phyloP scores from a whole-genome alignment of 73 alveolate species.

The Diophrys appendiculata region DNA sequence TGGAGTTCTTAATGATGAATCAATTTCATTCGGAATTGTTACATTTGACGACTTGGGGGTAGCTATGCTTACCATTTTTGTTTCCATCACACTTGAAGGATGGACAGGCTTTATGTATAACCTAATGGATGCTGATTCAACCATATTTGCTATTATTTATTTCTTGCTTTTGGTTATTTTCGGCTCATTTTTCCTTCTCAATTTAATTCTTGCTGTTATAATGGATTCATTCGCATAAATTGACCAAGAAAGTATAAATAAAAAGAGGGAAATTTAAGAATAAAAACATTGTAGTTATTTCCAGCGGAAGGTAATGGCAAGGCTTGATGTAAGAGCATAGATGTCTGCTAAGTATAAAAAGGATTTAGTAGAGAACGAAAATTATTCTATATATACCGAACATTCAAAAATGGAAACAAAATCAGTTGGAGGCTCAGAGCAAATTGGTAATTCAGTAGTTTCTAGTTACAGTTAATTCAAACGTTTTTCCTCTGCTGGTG shows the following conservation, averaged over 20 bases:
- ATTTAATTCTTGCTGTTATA: conserved; percentile 55
- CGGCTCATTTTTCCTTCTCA: conserved; percentile 48
- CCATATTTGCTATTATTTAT: conserved; percentile 16
- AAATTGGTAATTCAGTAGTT: not conserved
- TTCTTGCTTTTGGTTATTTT: conserved; percentile 23
- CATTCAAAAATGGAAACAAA: not conserved
- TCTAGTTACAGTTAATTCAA: not conserved
- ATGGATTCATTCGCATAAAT: conserved; percentile 46
- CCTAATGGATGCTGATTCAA: conserved; percentile 36
- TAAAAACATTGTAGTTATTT: no score
- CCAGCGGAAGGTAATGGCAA: no score
- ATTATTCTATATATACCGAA: no score
- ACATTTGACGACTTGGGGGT: conserved; percentile 66
- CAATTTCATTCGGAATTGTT: conserved; percentile 58
- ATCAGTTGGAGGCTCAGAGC: not conserved
- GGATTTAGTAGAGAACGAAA: no score
- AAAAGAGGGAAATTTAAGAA: no score
- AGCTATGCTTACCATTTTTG: conserved; percentile 73
- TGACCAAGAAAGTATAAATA: conserved; percentile 42
- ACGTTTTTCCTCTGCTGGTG: not conserved
- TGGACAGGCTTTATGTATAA: conserved; percentile 75
- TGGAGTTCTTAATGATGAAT: conserved; percentile 21
- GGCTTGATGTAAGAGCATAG: no score
- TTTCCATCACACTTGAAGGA: conserved; percentile 78
- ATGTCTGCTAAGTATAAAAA: no score